These are phyloP conservation scores for Leccinum ponderosum DNA, from an alignment of 1,284 basidiomycete genomes.

Conservation along the genomic window DNA sequence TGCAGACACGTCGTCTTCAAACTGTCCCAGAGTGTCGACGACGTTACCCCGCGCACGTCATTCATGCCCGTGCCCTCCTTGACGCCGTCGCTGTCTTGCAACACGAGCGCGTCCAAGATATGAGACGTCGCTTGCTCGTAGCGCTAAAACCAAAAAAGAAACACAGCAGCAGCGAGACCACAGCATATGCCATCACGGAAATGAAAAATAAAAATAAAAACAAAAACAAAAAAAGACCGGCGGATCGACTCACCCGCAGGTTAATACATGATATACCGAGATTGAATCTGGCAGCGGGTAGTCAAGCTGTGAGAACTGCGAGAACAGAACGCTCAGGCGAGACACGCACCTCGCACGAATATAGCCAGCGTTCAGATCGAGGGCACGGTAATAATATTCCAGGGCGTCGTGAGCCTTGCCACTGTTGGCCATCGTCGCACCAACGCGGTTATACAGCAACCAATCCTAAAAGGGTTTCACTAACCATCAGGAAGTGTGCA, in stretches of 20 bases:
- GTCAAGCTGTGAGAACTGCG: neutral
- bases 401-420: constrained; percentile 85
- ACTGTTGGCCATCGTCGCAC: constrained; percentile 94
- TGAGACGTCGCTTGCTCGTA: constrained; percentile 85
- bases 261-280: constrained; percentile 91
- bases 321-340: neutral
- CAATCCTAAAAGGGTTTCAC: constrained; percentile 68
- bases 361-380: constrained; percentile 91
- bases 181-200: neutral
- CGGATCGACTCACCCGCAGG: constrained; percentile 56
- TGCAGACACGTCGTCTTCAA: constrained; percentile 79
- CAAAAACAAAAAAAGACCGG: neutral
- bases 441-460: constrained; percentile 94
- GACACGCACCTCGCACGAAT: constrained; percentile 78
- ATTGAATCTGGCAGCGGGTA: constrained; percentile 64
- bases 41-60: constrained; percentile 69
- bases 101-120: constrained; percentile 80
- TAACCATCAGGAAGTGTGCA: neutral
- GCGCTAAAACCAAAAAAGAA: constrained; percentile 43
- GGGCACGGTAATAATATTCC: constrained; percentile 86
- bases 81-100: constrained; percentile 82
- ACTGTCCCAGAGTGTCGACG: constrained; percentile 81
- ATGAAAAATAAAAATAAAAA: neutral
- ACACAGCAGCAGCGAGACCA: neutral
- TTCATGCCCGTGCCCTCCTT: constrained; percentile 45